phyloP scores from a whole-genome alignment of 176 grass and related monocot species.

The Melocanna baccifera region DNA sequence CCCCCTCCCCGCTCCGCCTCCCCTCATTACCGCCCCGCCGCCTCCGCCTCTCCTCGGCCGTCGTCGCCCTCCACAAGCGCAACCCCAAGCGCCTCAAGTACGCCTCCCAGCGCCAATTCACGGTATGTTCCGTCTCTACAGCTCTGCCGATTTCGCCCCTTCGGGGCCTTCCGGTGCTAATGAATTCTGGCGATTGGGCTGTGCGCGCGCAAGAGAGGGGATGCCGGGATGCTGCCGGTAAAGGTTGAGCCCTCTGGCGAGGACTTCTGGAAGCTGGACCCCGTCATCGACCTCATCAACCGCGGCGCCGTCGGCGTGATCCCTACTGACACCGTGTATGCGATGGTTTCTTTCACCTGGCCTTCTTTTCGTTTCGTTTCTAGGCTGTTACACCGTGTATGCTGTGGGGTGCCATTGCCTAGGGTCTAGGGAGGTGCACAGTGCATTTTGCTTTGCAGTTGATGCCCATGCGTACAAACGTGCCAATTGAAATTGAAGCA shows the following conservation, averaged over 20 bases:
- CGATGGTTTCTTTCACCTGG: not conserved
- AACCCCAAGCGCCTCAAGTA: slow-evolving; percentile 93
- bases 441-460: not conserved
- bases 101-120: slow-evolving; percentile 63
- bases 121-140: slow-evolving; percentile 28
- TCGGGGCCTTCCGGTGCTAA: not conserved
- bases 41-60: slow-evolving; percentile 15
- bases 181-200: not conserved
- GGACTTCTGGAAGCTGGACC: slow-evolving; percentile 81
- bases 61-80: slow-evolving; percentile 67
- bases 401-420: not conserved
- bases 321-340: slow-evolving; percentile 92
- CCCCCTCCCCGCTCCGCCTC: slow-evolving; percentile 11
- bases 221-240: slow-evolving; percentile 57
- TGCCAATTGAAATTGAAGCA: not conserved
- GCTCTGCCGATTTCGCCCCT: not conserved
- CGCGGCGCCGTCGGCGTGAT: slow-evolving; percentile 80
- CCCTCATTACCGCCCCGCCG: not conserved
- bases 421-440: not conserved
- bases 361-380: not conserved
- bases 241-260: slow-evolving; percentile 66
- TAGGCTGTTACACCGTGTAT: not conserved
- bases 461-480: not conserved
- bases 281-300: slow-evolving; percentile 67
- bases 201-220: slow-evolving; percentile 51